Percentiles rank a stretch among this genome's conserved stretches.
phyloP scores from a whole-genome alignment of 2,329 filamentous ascomycete species.

The Aspergillus japonicus region DNA sequence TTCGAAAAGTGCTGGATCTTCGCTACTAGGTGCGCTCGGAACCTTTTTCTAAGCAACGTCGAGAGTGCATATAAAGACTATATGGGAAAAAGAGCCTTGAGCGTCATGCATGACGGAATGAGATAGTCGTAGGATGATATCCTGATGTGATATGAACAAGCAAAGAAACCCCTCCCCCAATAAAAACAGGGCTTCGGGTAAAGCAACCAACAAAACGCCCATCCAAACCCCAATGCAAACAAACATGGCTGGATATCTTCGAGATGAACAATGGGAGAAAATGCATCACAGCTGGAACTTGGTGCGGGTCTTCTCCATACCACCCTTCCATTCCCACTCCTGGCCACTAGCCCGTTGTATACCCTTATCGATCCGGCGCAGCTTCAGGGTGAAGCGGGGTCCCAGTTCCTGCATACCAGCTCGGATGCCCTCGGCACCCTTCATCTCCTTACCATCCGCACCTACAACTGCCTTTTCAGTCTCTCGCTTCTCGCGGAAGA shows the following conservation, averaged over 20 bases:
- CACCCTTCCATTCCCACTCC: slow-evolving; percentile 95
- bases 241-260: background rate
- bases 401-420: slow-evolving; percentile 90
- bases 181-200: background rate
- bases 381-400: slow-evolving; percentile 78
- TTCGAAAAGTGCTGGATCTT: too few relatives aligned
- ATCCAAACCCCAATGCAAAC: slow-evolving; percentile 5
- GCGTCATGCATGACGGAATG: slow-evolving; percentile 18
- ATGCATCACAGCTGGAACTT: slow-evolving; percentile 75
- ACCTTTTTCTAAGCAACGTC: too few relatives aligned
- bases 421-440: slow-evolving; percentile 80
- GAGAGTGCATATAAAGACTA: too few relatives aligned
- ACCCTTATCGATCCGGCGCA: slow-evolving; percentile 87
- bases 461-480: slow-evolving; percentile 85
- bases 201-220: background rate
- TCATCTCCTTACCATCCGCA: slow-evolving; percentile 76
- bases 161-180: background rate
- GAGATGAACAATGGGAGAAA: slow-evolving; percentile 15
- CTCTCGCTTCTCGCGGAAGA: slow-evolving; percentile 83
- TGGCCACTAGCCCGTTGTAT: slow-evolving; percentile 73
- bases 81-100: too few relatives aligned
- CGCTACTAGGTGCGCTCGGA: too few relatives aligned
- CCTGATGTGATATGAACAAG: background rate
- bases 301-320: slow-evolving; percentile 91
- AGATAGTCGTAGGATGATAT: background rate